Evolutionary conservation across 2,329 filamentous ascomycete species (phyloP).

Genomic region (Alternaria longipes): DNA sequence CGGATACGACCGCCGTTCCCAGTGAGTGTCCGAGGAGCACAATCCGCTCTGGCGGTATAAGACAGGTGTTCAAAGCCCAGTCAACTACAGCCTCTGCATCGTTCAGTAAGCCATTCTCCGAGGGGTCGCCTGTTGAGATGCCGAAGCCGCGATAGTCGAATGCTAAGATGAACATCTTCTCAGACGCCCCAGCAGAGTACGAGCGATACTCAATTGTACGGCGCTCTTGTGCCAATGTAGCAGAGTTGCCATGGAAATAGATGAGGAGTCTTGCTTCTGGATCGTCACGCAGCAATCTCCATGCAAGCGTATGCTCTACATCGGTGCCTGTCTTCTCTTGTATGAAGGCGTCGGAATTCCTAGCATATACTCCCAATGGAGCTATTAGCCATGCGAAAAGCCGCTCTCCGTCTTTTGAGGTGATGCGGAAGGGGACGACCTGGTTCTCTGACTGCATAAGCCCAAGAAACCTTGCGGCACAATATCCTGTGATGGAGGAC

Average conservation of each 20-base stretch:
- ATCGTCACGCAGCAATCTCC: slow-evolving; percentile 61
- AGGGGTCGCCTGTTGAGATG: slow-evolving; percentile 78
- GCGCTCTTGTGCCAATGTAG: slow-evolving; percentile 80
- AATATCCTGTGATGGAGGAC: neutral
- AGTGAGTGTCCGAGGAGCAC: slow-evolving; percentile 87
- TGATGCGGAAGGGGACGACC: slow-evolving; percentile 81
- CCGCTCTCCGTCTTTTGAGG: slow-evolving; percentile 76
- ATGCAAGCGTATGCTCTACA: slow-evolving; percentile 59
- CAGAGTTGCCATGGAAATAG: slow-evolving; percentile 69
- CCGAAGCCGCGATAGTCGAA: slow-evolving; percentile 94
- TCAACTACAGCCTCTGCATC: slow-evolving; percentile 80
- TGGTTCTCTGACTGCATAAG: slow-evolving; percentile 72
- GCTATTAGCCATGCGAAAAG: slow-evolving; percentile 94
- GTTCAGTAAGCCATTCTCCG: slow-evolving; percentile 79
- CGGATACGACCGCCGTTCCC: slow-evolving; percentile 84
- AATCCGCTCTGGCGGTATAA: slow-evolving; percentile 75
- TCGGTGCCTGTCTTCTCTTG: slow-evolving; percentile 48
- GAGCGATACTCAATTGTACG: slow-evolving; percentile 81
- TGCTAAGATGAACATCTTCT: slow-evolving; percentile 73
- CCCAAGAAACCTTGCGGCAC: neutral
- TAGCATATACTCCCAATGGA: slow-evolving; percentile 77
- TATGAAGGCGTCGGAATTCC: slow-evolving; percentile 73
- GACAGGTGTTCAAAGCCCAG: slow-evolving; percentile 74
- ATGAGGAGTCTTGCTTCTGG: slow-evolving; percentile 64
- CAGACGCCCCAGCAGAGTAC: slow-evolving; percentile 69